Base-by-base conservation (phyloP, 805 yeast genomes). In the Ogataea sp. region DNA sequence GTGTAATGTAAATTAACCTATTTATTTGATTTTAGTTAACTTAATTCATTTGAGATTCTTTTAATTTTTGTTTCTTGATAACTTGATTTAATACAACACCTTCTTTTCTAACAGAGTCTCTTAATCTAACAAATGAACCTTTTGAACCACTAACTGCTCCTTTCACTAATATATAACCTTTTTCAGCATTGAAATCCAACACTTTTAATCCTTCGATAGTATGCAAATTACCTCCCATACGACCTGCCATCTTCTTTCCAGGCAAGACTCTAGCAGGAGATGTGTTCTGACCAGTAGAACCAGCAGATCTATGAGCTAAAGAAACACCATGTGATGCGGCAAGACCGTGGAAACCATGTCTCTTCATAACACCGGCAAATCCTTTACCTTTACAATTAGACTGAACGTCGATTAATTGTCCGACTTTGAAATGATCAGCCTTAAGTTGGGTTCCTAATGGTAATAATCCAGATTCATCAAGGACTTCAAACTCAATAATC, bases 231-330 rank as follows among this genome's bases (percentile, higher is more conserved):
- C 76, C 80, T 49, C 98, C 98, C 93, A 89, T 82, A 61, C 85
- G 84, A 48, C 98, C 98, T 28, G 97, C 95, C 98, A 93, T 90
- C 65, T 88, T 90, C 67, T 86, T 89, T 20, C 97, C 97, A 14
- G 97, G 97, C 45, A 88, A 68, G 39, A 88, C 86, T 68, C 98
- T 83, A 55, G 96, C 97, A 13, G 98, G 98, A 45, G 86, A 83
- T 49, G 93, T 95, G 55, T 85, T 84, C 61, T 82, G 87, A 76
- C 98, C 98, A 52, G 83, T 88, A 25, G 97, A 89, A 74, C 98
- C 98, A 53, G 95, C 95, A 42, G 88, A 80, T 73, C 98, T 83
- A 61, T 93, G 97, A 28, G 90, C 82, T 37, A 75, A 68, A 23
- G 98, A 86, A 20, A 85, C 89, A 83, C 98, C 98, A 62, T 93